phyloP scores from a whole-genome alignment of 108 stramenopile genomes.

The Conticribra guillardii region DNA sequence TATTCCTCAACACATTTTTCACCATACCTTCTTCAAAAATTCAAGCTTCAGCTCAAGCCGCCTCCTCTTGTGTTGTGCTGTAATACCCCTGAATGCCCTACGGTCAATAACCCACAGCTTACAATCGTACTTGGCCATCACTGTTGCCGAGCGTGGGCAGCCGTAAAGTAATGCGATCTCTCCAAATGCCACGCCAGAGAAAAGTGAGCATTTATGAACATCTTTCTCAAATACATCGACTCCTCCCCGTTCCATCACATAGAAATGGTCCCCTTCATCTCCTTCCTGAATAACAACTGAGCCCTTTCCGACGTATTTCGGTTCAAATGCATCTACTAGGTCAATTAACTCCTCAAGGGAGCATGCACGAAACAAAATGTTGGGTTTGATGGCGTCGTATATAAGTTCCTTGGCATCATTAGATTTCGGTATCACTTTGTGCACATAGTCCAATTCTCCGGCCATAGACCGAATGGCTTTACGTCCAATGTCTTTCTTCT shows the following conservation, averaged over 20 bases:
- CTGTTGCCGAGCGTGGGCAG: constrained; percentile 75
- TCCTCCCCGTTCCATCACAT: constrained; percentile 58
- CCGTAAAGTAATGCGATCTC: constrained; percentile 88
- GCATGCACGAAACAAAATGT: constrained; percentile 54
- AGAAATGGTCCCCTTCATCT: constrained; percentile 72
- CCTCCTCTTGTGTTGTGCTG: constrained; percentile 54
- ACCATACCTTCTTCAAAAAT: constrained; percentile 56
- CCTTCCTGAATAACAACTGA: constrained; percentile 63
- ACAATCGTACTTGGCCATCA: constrained; percentile 39
- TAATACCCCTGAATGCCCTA: constrained; percentile 55
- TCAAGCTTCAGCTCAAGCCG: constrained; percentile 52
- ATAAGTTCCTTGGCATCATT: constrained; percentile 61
- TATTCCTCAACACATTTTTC: background rate
- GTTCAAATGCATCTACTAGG: constrained; percentile 59
- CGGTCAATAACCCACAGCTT: constrained; percentile 73
- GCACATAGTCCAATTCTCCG: constrained; percentile 24
- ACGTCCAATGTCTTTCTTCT: constrained; percentile 39
- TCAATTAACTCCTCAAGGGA: constrained; percentile 53
- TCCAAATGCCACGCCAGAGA: constrained; percentile 70
- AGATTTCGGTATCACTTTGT: constrained; percentile 54
- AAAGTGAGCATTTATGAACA: constrained; percentile 31
- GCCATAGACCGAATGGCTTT: constrained; percentile 33
- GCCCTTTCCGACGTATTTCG: constrained; percentile 25
- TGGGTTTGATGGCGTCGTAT: constrained; percentile 64
- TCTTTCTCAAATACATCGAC: constrained; percentile 57